Evolutionary conservation across 140 eudicot species (phyloP), one percentile per base, ranked within the genome.

Genomic region (Anethum foeniculum): DNA sequence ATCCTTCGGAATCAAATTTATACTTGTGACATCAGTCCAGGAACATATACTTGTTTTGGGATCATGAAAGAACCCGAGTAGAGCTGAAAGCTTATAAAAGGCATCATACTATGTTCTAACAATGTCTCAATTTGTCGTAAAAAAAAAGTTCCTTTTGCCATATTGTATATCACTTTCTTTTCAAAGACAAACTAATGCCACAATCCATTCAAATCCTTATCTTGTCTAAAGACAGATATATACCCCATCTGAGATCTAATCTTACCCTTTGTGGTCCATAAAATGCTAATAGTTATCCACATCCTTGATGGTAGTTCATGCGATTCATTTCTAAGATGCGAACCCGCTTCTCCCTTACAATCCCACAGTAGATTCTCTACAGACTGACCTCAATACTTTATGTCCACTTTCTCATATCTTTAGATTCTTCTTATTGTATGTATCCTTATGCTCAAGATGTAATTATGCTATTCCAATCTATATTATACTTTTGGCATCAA

Each of bases 201-300:
- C 71, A 62, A 46, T 27, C 74, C 32, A 78, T 62, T 83, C 79
- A 32, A 75, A 79, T 64, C 56, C 81, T 83, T 83, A 83, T 78
- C 84, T 77, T 73, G 80, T 87, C 77, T 62, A 41, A 18, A 46
- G 6, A 60, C 3, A 16, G 47, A n/a, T 28, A 68, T 67, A 30
- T 68, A 68, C 44, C 44, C 74, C n/a, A 68, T 68, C 7, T 6
- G 41, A 80, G 80, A 86, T 78, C 80, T 84, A 75, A 72, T 81
- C 83, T 77, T 21, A 74, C 68, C 39, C 38, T 47, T 49, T 58
- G 78, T 67, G 83, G 78, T 75, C 39, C 83, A 71, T 36, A 71
- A 38, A 77, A 68, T 62, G 71, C 51, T 83, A 65, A 60, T 54
- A 36, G 71, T 76, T 77, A 73, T 76, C 58, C 82, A 38, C 48